Base-by-base conservation (phyloP, 1,139 yeast species). In the Candida smagusa region DNA sequence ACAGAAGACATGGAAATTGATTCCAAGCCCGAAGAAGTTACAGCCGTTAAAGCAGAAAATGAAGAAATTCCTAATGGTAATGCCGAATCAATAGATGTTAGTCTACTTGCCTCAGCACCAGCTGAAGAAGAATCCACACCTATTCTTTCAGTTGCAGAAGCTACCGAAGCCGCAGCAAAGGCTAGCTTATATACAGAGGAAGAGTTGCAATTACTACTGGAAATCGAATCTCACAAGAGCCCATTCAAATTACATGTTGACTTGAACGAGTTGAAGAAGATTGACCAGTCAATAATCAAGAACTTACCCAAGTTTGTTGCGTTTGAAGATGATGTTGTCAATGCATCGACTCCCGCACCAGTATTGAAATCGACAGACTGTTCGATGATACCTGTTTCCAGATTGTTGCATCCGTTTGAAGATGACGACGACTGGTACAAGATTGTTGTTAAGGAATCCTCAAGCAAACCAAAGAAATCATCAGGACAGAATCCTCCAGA, bases 401-500 rank as follows among this genome's bases (percentile, higher is more conserved):
- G 84, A 39, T 63, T 85, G 34, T 56, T 83, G 33, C 72, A 79
- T 33, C 83, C 87, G 4, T 61, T 68, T 40, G 85, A 81, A 35
- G 81, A 78, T 32, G 84, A 75, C 41, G 77, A 81, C 19, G 74
- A 72, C 19, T 84, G 83, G 79, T 73, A 71, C 47, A 84, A 82
- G 50, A 55, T 84, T 21, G 69, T 82, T 3, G 66, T 79, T 38
- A 74, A 75, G 45, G 82, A 77, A 39, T 63, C 60, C 34, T 51
- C 61, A 3, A 39, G 56, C 26, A 53, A 48, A 21, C 46, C 35
- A 30, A 47, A 23, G 30, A 12, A 32, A 30, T 30, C 37, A 24
- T 40, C 38, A 36, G 31, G 37, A 19, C 34, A 40, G 9, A 56
- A 63, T 32, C 53, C 65, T 33, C 78, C 66, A 2, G 72, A 66